Evolutionary conservation across 2,329 filamentous ascomycete species (phyloP), one percentile per base, ranked within the genome.

Genomic region (Colletotrichum sp.): DNA sequence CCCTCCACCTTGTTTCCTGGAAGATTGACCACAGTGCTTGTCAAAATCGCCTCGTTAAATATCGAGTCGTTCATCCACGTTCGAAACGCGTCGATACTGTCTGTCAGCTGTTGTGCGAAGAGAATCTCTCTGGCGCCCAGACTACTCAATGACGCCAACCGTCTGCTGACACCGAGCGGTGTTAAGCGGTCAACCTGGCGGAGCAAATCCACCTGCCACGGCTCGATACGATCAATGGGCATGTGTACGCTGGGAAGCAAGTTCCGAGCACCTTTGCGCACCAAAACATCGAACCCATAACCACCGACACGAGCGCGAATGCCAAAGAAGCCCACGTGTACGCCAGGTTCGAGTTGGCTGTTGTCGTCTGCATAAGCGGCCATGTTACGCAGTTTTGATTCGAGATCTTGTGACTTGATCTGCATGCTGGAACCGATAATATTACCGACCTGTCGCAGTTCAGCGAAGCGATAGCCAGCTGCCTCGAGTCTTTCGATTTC

Each of bases 391-490:
- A 98, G 86, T 72, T 92, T 91, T 7, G 84, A 82, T 60, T 90
- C 88, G 5, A 98, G 86, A n/a, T 92, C 90, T 2, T 87, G 84
- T 3, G 89, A 88, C 63, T 93, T 89, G 72, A 98, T 92, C 80
- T 96, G 94, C 89, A 98, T 93, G 77, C 91, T 93, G 28, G 92
- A 89, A 26, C 93, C 90, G 77, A 98, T 92, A 57, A 92, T 91
- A 21, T 91, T 89, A 15, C 91, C 89, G 32, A 98, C 93, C 77
- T 95, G 92, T 72, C 90, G 89, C 15, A 93, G 85, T 39, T 91
- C 89, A 4, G 94, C 94, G 80, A 98, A 98, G n/a, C 94, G 91
- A 83, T 93, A 98, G 2, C 96, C 95, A 13, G 90, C 87, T 2
- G 94, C 92, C 77, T 93, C 90, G 16, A 98, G 88, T 32, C 90